phyloP scores from a whole-genome alignment of 2,329 filamentous ascomycete species.

The Colletotrichum tamarilloi region DNA sequence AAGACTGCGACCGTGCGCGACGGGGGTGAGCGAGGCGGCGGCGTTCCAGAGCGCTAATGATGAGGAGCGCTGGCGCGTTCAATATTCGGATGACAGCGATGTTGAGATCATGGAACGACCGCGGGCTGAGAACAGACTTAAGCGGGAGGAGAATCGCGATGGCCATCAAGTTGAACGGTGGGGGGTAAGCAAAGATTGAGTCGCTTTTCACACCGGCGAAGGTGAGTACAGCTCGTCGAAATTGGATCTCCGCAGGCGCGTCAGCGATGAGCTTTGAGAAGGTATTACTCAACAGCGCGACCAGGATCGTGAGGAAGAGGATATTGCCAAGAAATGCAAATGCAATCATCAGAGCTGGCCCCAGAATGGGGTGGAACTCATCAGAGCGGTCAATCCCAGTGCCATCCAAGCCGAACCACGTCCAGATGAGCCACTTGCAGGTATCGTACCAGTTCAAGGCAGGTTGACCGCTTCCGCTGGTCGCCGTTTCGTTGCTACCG shows the following conservation, averaged over 20 bases:
- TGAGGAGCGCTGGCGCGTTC: slow-evolving; percentile 71
- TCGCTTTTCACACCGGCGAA: slow-evolving; percentile 81
- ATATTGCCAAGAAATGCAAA: slow-evolving; percentile 82
- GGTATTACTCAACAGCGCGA: slow-evolving; percentile 79
- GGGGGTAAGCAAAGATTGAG: slow-evolving; percentile 75
- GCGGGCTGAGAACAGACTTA: slow-evolving; percentile 70
- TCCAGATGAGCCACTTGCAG: slow-evolving; percentile 82
- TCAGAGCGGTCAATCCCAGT: slow-evolving; percentile 61
- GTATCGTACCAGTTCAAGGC: slow-evolving; percentile 61
- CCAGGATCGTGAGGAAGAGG: slow-evolving; percentile 78
- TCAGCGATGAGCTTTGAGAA: slow-evolving; percentile 77
- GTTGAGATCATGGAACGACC: slow-evolving; percentile 79
- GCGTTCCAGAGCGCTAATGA: slow-evolving; percentile 72
- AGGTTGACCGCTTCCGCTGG: background rate
- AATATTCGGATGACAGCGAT: slow-evolving; percentile 71
- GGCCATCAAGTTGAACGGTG: slow-evolving; percentile 77
- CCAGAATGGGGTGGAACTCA: slow-evolving; percentile 74
- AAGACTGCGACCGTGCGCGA: slow-evolving; percentile 51
- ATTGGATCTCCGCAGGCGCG: slow-evolving; percentile 77
- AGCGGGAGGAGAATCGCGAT: slow-evolving; percentile 74
- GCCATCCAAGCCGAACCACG: slow-evolving; percentile 81
- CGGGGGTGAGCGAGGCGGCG: slow-evolving; percentile 52
- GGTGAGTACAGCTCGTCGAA: slow-evolving; percentile 76
- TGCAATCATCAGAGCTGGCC: slow-evolving; percentile 75
- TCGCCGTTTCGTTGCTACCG: slow-evolving; percentile 43